Conservation (phyloP, 1,139 yeast species). For the Taphrina populina region DNA sequence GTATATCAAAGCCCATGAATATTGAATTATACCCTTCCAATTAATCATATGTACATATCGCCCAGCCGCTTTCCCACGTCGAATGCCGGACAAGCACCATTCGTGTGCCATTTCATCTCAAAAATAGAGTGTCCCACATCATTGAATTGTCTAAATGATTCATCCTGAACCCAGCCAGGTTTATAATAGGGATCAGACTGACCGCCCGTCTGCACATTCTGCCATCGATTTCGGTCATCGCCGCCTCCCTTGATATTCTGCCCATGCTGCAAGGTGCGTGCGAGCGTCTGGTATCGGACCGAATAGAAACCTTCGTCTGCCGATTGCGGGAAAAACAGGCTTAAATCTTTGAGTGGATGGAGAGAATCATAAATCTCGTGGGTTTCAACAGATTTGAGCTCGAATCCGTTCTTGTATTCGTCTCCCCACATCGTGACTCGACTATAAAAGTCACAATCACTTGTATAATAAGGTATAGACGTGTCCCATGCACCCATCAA, state of each 20-base stretch:
- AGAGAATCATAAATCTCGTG: constrained; percentile 3
- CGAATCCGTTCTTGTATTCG: constrained; percentile 7
- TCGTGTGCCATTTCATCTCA: constrained; percentile 20
- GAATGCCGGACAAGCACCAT: constrained; percentile 11
- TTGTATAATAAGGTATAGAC: constrained; percentile 18
- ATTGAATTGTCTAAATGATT: not conserved
- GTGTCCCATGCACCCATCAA: constrained; percentile 20
- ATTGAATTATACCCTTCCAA: too few relatives aligned
- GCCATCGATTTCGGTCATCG: constrained; percentile 14
- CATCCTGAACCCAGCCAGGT: not conserved
- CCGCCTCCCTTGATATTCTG: constrained; percentile 1
- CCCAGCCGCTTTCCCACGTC: constrained; percentile 3
- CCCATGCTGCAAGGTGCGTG: constrained; percentile 5
- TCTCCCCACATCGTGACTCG: constrained; percentile 20
- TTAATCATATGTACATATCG: constrained; percentile 2
- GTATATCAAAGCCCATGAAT: too few relatives aligned
- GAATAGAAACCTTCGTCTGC: not conserved
- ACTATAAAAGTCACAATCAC: constrained; percentile 16
- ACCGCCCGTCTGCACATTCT: constrained; percentile 21
- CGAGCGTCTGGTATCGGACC: constrained; percentile 1
- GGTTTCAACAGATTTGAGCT: not conserved
- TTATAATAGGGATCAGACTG: constrained; percentile 17
- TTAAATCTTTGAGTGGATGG: constrained; percentile 1
- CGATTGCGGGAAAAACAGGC: constrained; percentile 1
- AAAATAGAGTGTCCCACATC: constrained; percentile 1